These are phyloP conservation scores for Anaeromyces robustus DNA, from an alignment of 192 early-diverging fungal genomes.

Conservation along the genomic window DNA sequence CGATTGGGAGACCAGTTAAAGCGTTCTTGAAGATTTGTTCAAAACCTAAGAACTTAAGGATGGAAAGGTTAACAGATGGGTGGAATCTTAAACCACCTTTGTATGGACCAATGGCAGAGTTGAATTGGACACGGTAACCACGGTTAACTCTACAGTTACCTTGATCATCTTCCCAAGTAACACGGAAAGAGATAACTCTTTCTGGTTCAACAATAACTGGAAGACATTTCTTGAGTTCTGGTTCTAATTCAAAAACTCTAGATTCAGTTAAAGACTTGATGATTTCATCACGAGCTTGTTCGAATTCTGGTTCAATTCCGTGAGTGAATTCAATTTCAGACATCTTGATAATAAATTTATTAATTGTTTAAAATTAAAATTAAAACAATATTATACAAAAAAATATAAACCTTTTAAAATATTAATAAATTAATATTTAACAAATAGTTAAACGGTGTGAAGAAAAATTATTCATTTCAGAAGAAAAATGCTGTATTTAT, in stretches of 20 bases:
- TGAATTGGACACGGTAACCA: conserved; percentile 37
- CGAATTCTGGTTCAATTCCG: neutral
- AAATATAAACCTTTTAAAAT: too few species aligned
- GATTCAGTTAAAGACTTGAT: neutral
- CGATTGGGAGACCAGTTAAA: conserved; percentile 33
- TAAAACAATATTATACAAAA: too few species aligned
- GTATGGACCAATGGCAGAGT: conserved; percentile 37
- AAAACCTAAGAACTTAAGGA: conserved; percentile 35
- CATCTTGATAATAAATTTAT: too few species aligned
- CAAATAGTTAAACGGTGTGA: too few species aligned
- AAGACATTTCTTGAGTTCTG: neutral
- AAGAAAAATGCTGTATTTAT: too few species aligned
- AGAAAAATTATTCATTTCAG: too few species aligned
- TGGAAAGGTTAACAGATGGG: conserved; percentile 31
- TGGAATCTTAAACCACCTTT: conserved; percentile 39
- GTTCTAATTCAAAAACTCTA: neutral
- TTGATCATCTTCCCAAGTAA: conserved; percentile 30
- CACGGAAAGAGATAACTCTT: conserved; percentile 30
- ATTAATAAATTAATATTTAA: too few species aligned
- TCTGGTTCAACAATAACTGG: conserved; percentile 25
- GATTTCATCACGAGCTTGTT: neutral
- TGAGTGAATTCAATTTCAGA: neutral
- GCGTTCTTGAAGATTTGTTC: conserved; percentile 42
- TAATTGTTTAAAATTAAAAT: too few species aligned
- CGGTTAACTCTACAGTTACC: conserved; percentile 29